phyloP scores from a whole-genome alignment of 2,329 filamentous ascomycete genomes.

The Capronia coronata region DNA sequence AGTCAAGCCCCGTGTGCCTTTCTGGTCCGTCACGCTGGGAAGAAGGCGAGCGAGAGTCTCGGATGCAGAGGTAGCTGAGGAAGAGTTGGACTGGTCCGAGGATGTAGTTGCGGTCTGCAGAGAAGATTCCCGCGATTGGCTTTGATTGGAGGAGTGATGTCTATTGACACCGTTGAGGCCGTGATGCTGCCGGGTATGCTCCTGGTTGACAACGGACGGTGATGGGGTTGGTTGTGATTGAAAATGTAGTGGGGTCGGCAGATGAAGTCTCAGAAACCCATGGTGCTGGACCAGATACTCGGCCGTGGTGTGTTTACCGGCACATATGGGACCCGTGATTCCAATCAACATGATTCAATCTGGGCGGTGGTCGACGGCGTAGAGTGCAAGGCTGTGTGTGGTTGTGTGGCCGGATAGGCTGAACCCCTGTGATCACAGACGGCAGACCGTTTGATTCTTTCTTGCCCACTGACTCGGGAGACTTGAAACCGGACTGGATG shows the following conservation, averaged over 20 bases:
- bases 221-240: conserved; percentile 24
- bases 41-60: conserved; percentile 17
- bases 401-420: neutral
- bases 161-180: neutral
- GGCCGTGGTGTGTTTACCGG: conserved; percentile 85
- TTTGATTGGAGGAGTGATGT: neutral
- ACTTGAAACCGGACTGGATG: too few relatives aligned
- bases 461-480: too few relatives aligned
- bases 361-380: neutral
- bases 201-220: neutral
- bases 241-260: conserved; percentile 42
- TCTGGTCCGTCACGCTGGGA: conserved; percentile 27
- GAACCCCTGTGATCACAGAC: neutral
- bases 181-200: too few relatives aligned
- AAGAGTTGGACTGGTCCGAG: neutral
- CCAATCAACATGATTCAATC: conserved; percentile 48
- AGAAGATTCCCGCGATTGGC: neutral
- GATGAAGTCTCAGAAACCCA: conserved; percentile 66
- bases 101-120: neutral
- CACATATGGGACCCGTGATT: conserved; percentile 65
- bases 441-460: too few relatives aligned
- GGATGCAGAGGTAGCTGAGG: neutral
- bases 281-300: conserved; percentile 80
- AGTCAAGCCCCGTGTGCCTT: conserved; percentile 26
- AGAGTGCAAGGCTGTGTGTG: conserved; percentile 1